A percentile compares a stretch with the other conserved stretches of the same genome.
Conservation (phyloP, 2,329 filamentous ascomycete species). For the Clarireedia sp. region DNA sequence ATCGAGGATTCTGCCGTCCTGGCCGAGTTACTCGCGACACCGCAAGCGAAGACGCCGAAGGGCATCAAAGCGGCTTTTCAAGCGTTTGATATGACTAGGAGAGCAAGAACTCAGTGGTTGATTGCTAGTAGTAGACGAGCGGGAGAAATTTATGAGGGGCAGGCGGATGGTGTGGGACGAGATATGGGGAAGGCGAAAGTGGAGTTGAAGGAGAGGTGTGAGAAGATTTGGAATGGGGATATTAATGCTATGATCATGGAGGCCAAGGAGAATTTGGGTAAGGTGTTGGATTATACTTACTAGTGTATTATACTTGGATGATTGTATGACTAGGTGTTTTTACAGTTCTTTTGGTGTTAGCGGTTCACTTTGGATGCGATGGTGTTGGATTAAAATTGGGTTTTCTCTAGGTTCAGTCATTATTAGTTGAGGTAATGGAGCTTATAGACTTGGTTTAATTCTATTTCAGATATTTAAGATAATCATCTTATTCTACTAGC, state of each 20-base stretch:
- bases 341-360: no score
- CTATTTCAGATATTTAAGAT: no score
- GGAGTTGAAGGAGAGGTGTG: slow-evolving; percentile 37
- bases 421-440: no score
- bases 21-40: slow-evolving; percentile 38
- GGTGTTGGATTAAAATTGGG: no score
- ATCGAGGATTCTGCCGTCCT: slow-evolving; percentile 44
- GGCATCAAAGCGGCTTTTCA: slow-evolving; percentile 37
- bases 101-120: slow-evolving; percentile 18
- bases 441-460: no score
- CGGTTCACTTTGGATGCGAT: no score
- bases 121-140: slow-evolving; percentile 7
- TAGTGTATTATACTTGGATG: no score
- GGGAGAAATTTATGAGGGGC: slow-evolving; percentile 35
- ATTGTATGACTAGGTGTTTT: no score
- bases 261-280: neutral
- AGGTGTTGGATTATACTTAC: no score
- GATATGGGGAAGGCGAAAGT: slow-evolving; percentile 29
- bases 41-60: slow-evolving; percentile 19
- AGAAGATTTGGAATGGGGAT: slow-evolving; percentile 30
- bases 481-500: no score
- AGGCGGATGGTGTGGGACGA: slow-evolving; percentile 28
- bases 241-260: slow-evolving; percentile 9
- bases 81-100: slow-evolving; percentile 38
- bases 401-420: no score